A percentile compares a stretch with the other conserved stretches of the same genome.
Conservation (phyloP, 2,329 filamentous ascomycete genomes). For the Fusarium avenaceum region DNA sequence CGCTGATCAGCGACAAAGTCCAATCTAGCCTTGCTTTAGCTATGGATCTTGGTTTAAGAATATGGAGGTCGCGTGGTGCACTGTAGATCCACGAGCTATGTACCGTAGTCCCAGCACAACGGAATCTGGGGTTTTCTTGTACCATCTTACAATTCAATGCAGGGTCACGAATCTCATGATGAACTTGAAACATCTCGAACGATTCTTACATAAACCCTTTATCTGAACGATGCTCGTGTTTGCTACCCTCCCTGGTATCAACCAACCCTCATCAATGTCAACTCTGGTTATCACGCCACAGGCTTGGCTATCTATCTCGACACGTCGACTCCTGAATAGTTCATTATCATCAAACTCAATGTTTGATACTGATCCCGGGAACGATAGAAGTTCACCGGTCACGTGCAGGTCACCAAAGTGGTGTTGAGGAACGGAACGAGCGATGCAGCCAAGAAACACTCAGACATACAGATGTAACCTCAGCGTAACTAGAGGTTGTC, state of each 20-base stretch:
- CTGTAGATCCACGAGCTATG: slow-evolving; percentile 15
- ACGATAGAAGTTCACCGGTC: slow-evolving; percentile 17
- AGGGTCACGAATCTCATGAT: neutral
- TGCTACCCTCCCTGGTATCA: slow-evolving; percentile 28
- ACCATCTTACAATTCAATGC: neutral
- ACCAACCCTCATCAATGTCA: slow-evolving; percentile 1
- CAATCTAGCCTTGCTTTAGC: neutral
- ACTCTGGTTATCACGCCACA: slow-evolving; percentile 8
- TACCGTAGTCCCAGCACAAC: slow-evolving; percentile 5
- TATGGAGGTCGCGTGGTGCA: slow-evolving; percentile 20
- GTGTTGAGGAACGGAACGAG: slow-evolving; percentile 18
- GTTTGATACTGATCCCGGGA: neutral
- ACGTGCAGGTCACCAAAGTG: slow-evolving; percentile 21
- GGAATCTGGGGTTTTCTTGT: slow-evolving; percentile 30
- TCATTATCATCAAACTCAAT: neutral
- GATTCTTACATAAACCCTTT: slow-evolving; percentile 4
- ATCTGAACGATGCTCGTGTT: slow-evolving; percentile 3
- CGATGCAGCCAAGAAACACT: slow-evolving; percentile 32
- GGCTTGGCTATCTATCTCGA: slow-evolving; percentile 12
- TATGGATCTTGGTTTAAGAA: slow-evolving; percentile 10
- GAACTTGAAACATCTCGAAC: neutral
- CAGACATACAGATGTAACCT: slow-evolving; percentile 5
- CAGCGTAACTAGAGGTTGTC: neutral
- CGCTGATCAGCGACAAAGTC: neutral
- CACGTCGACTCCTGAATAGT: slow-evolving; percentile 7